Conservation (phyloP, 192 early-diverging fungal species). For the Linnemannia elongata region DNA sequence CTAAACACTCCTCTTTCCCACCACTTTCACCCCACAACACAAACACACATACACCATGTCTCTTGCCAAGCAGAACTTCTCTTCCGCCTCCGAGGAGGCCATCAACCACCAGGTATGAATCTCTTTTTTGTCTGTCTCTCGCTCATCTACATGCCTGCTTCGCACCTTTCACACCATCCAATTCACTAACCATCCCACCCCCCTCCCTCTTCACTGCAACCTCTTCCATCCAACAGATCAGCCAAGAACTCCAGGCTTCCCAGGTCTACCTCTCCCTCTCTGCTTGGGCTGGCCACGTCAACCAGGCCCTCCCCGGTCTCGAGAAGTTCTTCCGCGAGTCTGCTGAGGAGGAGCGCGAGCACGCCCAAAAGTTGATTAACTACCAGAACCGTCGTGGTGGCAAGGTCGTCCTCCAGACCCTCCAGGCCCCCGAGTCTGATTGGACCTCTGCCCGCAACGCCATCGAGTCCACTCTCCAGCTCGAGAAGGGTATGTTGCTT, state of each 20-base stretch:
- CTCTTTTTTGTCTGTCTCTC: neutral
- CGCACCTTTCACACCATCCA: neutral
- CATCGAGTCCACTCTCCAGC: conserved; percentile 67
- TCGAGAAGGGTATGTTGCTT: conserved; percentile 64
- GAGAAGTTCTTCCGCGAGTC: conserved; percentile 68
- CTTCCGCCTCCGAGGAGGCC: conserved; percentile 63
- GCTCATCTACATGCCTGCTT: neutral
- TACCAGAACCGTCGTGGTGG: conserved; percentile 72
- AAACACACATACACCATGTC: conserved; percentile 31
- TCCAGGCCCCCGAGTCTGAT: conserved; percentile 66
- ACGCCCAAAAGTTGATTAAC: conserved; percentile 63
- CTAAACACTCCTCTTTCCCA: too few relatives aligned
- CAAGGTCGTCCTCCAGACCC: conserved; percentile 62
- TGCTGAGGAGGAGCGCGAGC: conserved; percentile 63
- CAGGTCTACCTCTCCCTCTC: conserved; percentile 69
- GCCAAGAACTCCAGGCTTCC: conserved; percentile 71
- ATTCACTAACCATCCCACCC: neutral
- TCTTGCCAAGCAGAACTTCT: conserved; percentile 70
- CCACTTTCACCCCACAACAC: neutral
- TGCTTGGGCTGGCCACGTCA: conserved; percentile 63
- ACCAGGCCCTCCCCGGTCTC: conserved; percentile 65
- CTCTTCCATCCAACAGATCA: conserved; percentile 54
- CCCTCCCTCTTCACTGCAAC: neutral
- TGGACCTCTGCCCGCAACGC: conserved; percentile 72
- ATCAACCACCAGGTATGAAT: conserved; percentile 62